Evolutionary conservation across 2,329 filamentous ascomycete genomes (phyloP).

Genomic region (Aspergillus versicolor): DNA sequence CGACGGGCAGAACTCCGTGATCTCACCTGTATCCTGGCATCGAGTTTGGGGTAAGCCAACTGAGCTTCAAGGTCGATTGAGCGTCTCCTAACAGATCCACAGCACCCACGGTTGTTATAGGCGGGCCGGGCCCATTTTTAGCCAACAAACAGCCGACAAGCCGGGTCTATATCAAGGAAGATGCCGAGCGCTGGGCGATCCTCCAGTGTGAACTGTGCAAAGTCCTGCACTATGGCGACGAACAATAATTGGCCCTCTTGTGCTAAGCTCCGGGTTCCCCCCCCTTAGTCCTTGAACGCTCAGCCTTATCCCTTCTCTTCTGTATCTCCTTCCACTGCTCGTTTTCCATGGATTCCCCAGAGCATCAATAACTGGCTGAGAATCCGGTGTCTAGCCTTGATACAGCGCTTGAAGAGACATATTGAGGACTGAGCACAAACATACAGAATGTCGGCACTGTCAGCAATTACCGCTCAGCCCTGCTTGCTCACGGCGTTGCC

Average conservation of each 20-base stretch:
- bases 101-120: background rate
- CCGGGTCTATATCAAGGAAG: background rate
- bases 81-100: background rate
- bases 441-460: background rate
- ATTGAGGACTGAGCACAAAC: background rate
- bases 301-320: background rate
- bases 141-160: background rate
- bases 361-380: background rate
- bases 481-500: background rate
- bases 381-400: background rate
- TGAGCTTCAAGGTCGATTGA: background rate
- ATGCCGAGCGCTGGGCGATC: background rate
- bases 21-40: background rate
- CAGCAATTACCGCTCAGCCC: background rate
- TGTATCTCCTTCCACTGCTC: background rate
- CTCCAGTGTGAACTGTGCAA: background rate
- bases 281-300: background rate
- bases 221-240: background rate
- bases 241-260: background rate
- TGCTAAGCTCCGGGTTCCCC: background rate
- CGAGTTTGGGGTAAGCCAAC: background rate
- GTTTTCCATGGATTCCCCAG: background rate
- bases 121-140: background rate
- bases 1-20: background rate
- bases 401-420: background rate